A percentile compares a stretch with the other conserved stretches of the same genome.
Evolutionary conservation across 176 grass and related monocot species (phyloP).

Genomic region (Miscanthus lutarioriparius): DNA sequence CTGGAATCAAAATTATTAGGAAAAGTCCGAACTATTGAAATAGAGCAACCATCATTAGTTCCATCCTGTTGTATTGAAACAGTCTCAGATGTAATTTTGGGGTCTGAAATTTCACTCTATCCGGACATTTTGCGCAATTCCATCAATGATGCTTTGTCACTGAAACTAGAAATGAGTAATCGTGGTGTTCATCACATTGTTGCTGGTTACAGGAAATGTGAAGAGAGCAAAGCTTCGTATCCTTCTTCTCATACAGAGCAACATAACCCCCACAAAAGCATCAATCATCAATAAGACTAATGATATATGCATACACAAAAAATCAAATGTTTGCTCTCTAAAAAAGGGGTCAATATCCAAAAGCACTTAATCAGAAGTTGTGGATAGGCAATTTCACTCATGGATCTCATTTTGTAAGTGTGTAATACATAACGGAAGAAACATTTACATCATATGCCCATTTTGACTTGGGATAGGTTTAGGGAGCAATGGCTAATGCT

Average conservation of each 20-base stretch:
- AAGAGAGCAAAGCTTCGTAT: conserved; percentile 46
- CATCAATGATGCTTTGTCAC: conserved; percentile 52
- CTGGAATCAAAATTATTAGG: conserved; percentile 27
- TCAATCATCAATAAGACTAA: too few relatives aligned
- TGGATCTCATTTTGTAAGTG: conserved; percentile 1
- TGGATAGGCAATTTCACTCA: not conserved
- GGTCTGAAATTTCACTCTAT: conserved; percentile 24
- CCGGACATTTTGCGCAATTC: conserved; percentile 63
- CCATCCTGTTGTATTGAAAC: conserved; percentile 24
- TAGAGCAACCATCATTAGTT: conserved; percentile 46
- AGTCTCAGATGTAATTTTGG: conserved; percentile 18
- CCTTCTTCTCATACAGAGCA: conserved; percentile 45
- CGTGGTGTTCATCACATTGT: conserved; percentile 4
- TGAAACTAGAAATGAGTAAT: conserved; percentile 22
- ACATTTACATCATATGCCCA: not conserved
- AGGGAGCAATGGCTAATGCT: too few relatives aligned
- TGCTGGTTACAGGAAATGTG: conserved; percentile 33
- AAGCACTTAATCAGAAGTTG: too few relatives aligned
- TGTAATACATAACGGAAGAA: not conserved
- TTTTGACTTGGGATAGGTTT: too few relatives aligned
- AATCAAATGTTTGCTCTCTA: too few relatives aligned
- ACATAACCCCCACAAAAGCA: conserved; percentile 42
- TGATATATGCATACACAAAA: too few relatives aligned
- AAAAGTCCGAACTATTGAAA: conserved; percentile 50
- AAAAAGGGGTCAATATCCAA: too few relatives aligned